Evolutionary conservation across 2,329 filamentous ascomycete genomes (phyloP), one percentile per base, ranked within the genome.

Genomic region (Sporothrix schenckii): DNA sequence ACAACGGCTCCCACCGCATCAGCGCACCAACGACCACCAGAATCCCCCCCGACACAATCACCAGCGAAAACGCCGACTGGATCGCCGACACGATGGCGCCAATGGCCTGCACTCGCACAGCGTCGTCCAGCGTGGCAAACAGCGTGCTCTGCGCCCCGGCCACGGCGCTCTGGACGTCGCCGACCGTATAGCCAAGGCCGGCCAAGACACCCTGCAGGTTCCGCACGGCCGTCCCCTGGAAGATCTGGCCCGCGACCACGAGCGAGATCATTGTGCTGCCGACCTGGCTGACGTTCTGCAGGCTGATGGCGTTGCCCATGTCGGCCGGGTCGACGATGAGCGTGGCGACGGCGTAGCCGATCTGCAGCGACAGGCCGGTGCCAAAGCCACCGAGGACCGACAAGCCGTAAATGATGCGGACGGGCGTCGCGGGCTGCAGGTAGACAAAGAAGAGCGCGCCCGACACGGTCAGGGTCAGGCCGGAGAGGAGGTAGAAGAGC

Each of bases 271-370:
- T 72, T n/a, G 73, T 73, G 49, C 73, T 74, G 54, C 74, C 76
- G 24, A 77, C 75, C 72, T 79, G 76, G 24, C 71, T 68, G 16
- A 79, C 54, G 61, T 78, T 79, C 69, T 77, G 76, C 39, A 79
- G 49, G 53, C 47, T 74, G 70, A 77, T 74, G 39, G 71, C 73
- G 61, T 73, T 66, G 65, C 74, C 73, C 3, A 74, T 69, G 44
- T 75, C 72, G 2, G 68, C 30, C 19, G 67, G 65, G 11, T 50
- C 34, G n/a, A 74, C 75, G 10, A 73, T 75, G 14, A 78, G 60
- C 1, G 74, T 73, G 24, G 75, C 76, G 2, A 79, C 73, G 4
- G 77, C 72, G 71, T 78, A 79, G 47, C 76, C 76, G 13, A 76
- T 72, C 72, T 78, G 76, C 4, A 76, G 60, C 14, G 73, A 73